phyloP scores from a whole-genome alignment of 2,329 filamentous ascomycete species.

The Dactylellina leptospora region DNA sequence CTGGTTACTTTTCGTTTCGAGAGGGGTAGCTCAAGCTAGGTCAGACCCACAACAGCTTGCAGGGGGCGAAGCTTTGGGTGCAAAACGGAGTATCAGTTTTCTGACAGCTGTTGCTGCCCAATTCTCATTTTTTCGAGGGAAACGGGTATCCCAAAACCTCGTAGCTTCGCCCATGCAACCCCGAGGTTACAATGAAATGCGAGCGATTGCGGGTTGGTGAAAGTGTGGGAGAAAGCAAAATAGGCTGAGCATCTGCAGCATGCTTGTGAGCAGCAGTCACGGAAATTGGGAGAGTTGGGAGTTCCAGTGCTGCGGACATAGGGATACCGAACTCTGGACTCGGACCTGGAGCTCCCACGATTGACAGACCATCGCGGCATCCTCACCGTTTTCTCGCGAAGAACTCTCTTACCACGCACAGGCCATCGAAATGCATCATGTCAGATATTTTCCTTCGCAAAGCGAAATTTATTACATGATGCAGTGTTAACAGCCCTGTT shows the following conservation, averaged over 20 bases:
- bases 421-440: constrained; percentile 25
- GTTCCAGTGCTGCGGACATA: constrained; percentile 3
- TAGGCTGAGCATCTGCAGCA: not conserved
- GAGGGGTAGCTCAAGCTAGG: constrained; percentile 25
- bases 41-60: constrained; percentile 20
- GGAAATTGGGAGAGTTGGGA: not conserved
- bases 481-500: constrained; percentile 24
- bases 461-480: constrained; percentile 25
- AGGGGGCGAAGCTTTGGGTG: not conserved
- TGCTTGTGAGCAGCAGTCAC: not conserved
- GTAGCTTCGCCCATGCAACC: too few species aligned
- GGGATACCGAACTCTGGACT: not conserved
- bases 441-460: constrained; percentile 24
- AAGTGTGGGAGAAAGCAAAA: not conserved
- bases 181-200: too few species aligned
- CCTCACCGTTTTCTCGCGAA: too few species aligned
- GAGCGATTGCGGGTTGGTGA: too few species aligned
- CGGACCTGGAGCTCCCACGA: constrained; percentile 28
- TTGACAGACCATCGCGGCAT: not conserved
- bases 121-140: too few species aligned
- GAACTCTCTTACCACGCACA: constrained; percentile 16
- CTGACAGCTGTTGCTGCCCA: not conserved
- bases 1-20: constrained; percentile 3
- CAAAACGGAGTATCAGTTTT: constrained; percentile 13
- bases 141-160: too few species aligned